phyloP scores from a whole-genome alignment of 225 moss, liverwort and hornwort species.

The Rhytidiadelphus loreus region DNA sequence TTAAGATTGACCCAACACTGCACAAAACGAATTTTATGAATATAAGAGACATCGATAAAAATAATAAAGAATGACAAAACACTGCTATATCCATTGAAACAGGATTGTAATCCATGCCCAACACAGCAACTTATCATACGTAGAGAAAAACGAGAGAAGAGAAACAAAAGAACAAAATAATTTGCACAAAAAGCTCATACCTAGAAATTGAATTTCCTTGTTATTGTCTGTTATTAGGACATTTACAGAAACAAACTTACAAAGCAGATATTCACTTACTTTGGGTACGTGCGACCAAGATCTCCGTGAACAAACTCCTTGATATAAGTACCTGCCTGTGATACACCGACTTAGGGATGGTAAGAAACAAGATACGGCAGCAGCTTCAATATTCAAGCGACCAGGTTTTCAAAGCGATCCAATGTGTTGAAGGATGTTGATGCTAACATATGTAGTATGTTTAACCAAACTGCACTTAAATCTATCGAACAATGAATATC shows the following conservation, averaged over 20 bases:
- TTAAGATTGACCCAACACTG: slow-evolving; percentile 85
- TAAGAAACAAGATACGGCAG: neutral
- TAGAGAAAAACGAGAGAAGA: neutral
- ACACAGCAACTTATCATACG: neutral
- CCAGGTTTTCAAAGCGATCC: neutral
- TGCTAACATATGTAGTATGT: neutral
- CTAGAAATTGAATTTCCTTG: neutral
- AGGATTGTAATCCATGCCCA: neutral
- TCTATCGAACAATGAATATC: neutral
- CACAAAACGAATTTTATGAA: slow-evolving; percentile 8
- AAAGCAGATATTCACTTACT: slow-evolving; percentile 38
- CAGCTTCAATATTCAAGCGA: neutral
- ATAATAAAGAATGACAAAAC: neutral
- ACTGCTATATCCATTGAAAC: neutral
- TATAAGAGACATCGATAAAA: neutral
- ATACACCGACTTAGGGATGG: neutral
- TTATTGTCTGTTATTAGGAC: neutral
- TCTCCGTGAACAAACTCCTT: slow-evolving; percentile 99
- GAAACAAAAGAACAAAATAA: neutral
- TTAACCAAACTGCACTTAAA: neutral
- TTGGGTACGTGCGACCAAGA: slow-evolving; percentile 83
- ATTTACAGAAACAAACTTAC: neutral
- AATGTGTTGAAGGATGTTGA: neutral
- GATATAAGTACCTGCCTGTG: slow-evolving; percentile 91
- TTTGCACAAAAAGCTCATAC: neutral